Evolutionary conservation across 2,329 filamentous ascomycete species (phyloP).

Genomic region (Aspergillus nomiae): DNA sequence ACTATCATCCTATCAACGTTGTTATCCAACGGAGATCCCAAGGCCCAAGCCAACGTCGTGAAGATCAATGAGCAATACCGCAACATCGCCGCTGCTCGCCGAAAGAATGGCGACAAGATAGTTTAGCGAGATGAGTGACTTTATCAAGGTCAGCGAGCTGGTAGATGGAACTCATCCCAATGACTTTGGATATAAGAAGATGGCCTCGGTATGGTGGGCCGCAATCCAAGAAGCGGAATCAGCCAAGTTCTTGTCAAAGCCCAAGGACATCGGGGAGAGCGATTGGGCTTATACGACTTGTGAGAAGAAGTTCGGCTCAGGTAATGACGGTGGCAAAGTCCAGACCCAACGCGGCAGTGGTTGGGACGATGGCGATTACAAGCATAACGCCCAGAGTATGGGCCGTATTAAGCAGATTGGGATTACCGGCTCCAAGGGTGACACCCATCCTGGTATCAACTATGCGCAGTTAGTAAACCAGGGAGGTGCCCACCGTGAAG

Average conservation of each 20-base stretch:
- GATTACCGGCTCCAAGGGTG: neutral
- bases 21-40: conserved; percentile 22
- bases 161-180: conserved; percentile 26
- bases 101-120: conserved; percentile 19
- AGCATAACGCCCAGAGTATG: neutral
- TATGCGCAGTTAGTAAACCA: neutral
- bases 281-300: neutral
- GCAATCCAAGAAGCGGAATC: conserved; percentile 24
- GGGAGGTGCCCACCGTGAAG: neutral
- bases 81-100: conserved; percentile 22
- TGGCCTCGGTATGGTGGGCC: conserved; percentile 32
- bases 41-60: conserved; percentile 2
- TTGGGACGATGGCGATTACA: neutral
- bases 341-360: neutral
- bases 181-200: conserved; percentile 25
- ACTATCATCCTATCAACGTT: conserved; percentile 37
- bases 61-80: conserved; percentile 31
- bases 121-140: conserved; percentile 27
- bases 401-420: neutral
- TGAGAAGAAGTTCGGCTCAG: neutral
- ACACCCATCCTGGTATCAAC: neutral
- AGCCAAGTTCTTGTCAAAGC: conserved; percentile 17
- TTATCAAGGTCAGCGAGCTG: conserved; percentile 19
- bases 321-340: neutral
- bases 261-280: neutral